Conservation (phyloP, 2,329 filamentous ascomycete species). For the Didymella arachidicola region DNA sequence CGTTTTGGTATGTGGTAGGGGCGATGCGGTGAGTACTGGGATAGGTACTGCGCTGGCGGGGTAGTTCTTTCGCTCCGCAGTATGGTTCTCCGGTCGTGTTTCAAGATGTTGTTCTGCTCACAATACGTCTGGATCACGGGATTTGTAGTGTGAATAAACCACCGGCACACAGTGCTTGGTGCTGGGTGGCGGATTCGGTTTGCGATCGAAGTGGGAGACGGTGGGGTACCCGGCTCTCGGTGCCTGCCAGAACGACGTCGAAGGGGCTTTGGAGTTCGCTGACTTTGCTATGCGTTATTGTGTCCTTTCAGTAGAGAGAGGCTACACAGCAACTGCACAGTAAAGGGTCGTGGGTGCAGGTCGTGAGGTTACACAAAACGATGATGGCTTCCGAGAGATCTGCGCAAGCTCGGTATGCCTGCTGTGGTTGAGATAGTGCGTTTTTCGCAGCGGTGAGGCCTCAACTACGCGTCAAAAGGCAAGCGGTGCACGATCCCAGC, state of each 20-base stretch:
- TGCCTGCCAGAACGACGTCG: neutral
- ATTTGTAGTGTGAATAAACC: neutral
- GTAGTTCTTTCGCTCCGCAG: conserved; percentile 6
- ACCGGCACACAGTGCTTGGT: neutral
- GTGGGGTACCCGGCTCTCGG: conserved; percentile 22
- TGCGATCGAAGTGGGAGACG: conserved; percentile 24
- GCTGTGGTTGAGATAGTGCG: conserved; percentile 7
- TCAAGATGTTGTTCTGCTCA: conserved; percentile 4
- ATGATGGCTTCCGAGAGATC: conserved; percentile 21
- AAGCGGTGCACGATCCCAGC: neutral
- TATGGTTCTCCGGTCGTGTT: neutral
- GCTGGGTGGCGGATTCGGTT: conserved; percentile 23
- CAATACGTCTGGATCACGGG: neutral
- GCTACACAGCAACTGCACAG: conserved; percentile 9
- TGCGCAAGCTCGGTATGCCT: conserved; percentile 22
- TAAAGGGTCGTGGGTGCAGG: conserved; percentile 15
- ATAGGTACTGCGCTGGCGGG: conserved; percentile 14
- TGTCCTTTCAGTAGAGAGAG: neutral
- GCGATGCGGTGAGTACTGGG: conserved; percentile 7
- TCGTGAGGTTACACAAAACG: conserved; percentile 24
- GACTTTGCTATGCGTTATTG: neutral
- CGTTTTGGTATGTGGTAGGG: conserved; percentile 9
- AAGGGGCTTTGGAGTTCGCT: neutral
- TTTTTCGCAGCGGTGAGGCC: conserved; percentile 2
- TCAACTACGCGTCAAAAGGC: neutral